Evolutionary conservation across 129 eudicot genomes (phyloP), one percentile per base, ranked within the genome.

Genomic region (Centella asiatica): DNA sequence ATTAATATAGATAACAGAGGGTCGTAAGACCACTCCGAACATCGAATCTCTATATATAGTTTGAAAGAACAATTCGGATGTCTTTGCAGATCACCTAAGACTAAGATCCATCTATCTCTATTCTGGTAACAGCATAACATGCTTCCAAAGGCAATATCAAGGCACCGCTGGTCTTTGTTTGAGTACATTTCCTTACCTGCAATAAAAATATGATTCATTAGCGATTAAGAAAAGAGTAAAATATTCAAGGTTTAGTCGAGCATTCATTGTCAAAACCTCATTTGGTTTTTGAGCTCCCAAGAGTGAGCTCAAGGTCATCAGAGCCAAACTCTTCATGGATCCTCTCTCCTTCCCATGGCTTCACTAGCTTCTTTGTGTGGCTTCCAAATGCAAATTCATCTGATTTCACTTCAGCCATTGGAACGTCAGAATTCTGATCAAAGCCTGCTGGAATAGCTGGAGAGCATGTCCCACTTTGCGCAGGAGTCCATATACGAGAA

Each of bases 341-440:
- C 79, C 81, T 82, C 81, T 88, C 96, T 59, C 96, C 96, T 82
- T 88, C 87, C 96, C 96, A 88, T 0, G 96, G 83, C 80, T 85
- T 85, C 68, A 88, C 96, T 44, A 76, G 70, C 54, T 81, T 84
- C 19, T 48, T 64, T 1, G 58, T 22, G 50, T 56, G 73, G 76
- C 79, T 66, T 39, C 96, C 89, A 14, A 88, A 88, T 13, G 94
- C 96, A 77, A 85, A 88, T 15, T 88, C 94, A 72, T 76, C 83
- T 6, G 82, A 64, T 40, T 76, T 57, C 19, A 66, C 78, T 57
- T 81, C 83, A 7, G 71, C 69, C 94, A 85, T 88, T 5, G 89
- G 85, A 32, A 84, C 69, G 45, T 88, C 84, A 4, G 75, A 74
- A 57, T 71, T 74, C 53, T 71, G 80, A 32, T 84, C 87, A n/a